phyloP scores from a whole-genome alignment of 805 yeast species.

The Isabelozyma rhagii region DNA sequence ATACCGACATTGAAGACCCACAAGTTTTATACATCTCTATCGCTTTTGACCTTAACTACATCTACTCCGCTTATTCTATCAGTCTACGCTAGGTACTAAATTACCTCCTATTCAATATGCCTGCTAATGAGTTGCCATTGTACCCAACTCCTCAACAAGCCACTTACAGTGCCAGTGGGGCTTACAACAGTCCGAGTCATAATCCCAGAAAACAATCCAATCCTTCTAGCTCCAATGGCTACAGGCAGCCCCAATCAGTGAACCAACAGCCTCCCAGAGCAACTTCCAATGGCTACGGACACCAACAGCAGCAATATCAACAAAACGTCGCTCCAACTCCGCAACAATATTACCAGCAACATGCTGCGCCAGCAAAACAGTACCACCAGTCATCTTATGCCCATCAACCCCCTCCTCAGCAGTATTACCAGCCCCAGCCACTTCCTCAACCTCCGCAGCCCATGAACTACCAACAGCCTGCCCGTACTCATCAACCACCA shows the following conservation, averaged over 20 bases:
- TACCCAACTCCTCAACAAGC: slow-evolving; percentile 48
- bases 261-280: slow-evolving; percentile 6
- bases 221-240: neutral
- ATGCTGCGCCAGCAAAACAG: neutral
- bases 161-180: slow-evolving; percentile 21
- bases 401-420: slow-evolving; percentile 5
- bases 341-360: slow-evolving; percentile 7
- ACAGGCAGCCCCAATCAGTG: slow-evolving; percentile 2
- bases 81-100: neutral
- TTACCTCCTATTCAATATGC: slow-evolving; percentile 9
- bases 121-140: slow-evolving; percentile 38
- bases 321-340: slow-evolving; percentile 3
- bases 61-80: slow-evolving; percentile 1
- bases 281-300: slow-evolving; percentile 4
- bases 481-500: slow-evolving; percentile 9
- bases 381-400: slow-evolving; percentile 6
- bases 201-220: neutral
- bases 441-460: slow-evolving; percentile 6
- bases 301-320: slow-evolving; percentile 3
- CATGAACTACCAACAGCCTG: slow-evolving; percentile 7
- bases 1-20: no score
- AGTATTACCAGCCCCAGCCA: slow-evolving; percentile 7
- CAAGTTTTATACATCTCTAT: neutral
- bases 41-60: slow-evolving; percentile 3
- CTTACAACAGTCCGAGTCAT: slow-evolving; percentile 7